Percentiles rank a stretch among this genome's conserved stretches.
phyloP scores from a whole-genome alignment of 2,329 filamentous ascomycete species.

The Chaetomium sp. region DNA sequence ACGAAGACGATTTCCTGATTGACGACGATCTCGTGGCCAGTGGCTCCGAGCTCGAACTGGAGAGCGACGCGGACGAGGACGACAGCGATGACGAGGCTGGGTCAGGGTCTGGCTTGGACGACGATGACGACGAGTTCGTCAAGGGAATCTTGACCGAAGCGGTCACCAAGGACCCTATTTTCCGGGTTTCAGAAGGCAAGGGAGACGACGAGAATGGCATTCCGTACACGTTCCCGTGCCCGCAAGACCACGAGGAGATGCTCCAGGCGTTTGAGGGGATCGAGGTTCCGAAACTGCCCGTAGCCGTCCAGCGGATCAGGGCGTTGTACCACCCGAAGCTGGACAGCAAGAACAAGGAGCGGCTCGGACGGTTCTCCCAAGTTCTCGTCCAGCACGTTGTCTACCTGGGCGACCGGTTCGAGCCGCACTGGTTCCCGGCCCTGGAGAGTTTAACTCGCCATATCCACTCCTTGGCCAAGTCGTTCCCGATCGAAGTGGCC shows the following conservation, averaged over 20 bases:
- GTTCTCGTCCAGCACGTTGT: slow-evolving; percentile 59
- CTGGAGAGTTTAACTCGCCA: slow-evolving; percentile 81
- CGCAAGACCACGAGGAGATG: slow-evolving; percentile 69
- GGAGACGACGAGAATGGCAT: slow-evolving; percentile 50
- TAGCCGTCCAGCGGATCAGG: slow-evolving; percentile 80
- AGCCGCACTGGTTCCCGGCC: slow-evolving; percentile 53
- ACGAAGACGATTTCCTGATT: slow-evolving; percentile 89
- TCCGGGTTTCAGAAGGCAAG: slow-evolving; percentile 38
- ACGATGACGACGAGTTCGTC: slow-evolving; percentile 67
- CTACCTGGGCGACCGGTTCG: slow-evolving; percentile 39
- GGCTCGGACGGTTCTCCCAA: slow-evolving; percentile 61
- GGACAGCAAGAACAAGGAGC: slow-evolving; percentile 75
- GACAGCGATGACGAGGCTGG: slow-evolving; percentile 36
- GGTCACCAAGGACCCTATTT: slow-evolving; percentile 48
- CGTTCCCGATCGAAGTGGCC: slow-evolving; percentile 71
- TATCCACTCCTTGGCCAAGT: slow-evolving; percentile 85
- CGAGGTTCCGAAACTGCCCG: slow-evolving; percentile 60
- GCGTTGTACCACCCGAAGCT: slow-evolving; percentile 89
- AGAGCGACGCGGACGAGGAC: slow-evolving; percentile 46
- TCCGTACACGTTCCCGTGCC: slow-evolving; percentile 82
- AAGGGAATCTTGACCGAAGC: slow-evolving; percentile 58
- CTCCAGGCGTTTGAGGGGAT: slow-evolving; percentile 58
- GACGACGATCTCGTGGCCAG: slow-evolving; percentile 85
- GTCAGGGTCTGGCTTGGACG: slow-evolving; percentile 34
- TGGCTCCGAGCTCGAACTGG: slow-evolving; percentile 61